These are phyloP conservation scores for Aquilaria sinensis DNA, from an alignment of 345 rosid species.

Conservation along the genomic window DNA sequence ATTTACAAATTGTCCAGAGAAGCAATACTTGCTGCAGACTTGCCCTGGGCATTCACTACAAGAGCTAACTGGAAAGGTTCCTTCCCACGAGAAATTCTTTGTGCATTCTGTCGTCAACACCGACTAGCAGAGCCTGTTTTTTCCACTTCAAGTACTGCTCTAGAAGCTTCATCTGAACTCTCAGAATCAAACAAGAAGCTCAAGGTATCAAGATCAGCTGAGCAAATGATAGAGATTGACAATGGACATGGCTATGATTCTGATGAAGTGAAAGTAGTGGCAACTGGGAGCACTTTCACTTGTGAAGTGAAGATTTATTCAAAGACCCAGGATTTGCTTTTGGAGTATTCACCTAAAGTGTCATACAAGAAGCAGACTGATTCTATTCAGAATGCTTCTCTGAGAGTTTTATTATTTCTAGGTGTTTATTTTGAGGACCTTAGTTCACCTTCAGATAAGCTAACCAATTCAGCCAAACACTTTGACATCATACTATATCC, in stretches of 20 bases:
- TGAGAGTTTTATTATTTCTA: conserved; percentile 75
- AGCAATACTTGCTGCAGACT: conserved; percentile 60
- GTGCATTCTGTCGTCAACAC: conserved; percentile 79
- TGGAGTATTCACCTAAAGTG: conserved; percentile 57
- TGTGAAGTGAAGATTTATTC: conserved; percentile 71
- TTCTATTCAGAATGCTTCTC: conserved; percentile 63
- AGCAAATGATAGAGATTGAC: conserved; percentile 20
- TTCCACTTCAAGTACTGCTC: conserved; percentile 28
- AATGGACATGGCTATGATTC: conserved; percentile 25
- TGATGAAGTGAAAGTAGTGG: conserved; percentile 20
- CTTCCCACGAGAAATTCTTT: conserved; percentile 70
- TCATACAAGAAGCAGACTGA: conserved; percentile 62
- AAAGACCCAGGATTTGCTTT: conserved; percentile 49
- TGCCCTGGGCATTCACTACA: conserved; percentile 61
- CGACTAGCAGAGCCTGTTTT: conserved; percentile 74
- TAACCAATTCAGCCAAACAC: conserved; percentile 29
- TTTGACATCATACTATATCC: conserved; percentile 31
- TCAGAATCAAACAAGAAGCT: conserved; percentile 51
- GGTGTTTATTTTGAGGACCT: conserved; percentile 46
- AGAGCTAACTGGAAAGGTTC: conserved; percentile 85
- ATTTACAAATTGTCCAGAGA: conserved; percentile 73
- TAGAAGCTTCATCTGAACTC: conserved; percentile 31
- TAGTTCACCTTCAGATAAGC: conserved; percentile 34
- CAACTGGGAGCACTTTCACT: conserved; percentile 32
- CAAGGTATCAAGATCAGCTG: conserved; percentile 29